These are phyloP conservation scores for Mycosarcoma maydis DNA, from an alignment of 1,284 basidiomycete genomes.

Conservation along the genomic window DNA sequence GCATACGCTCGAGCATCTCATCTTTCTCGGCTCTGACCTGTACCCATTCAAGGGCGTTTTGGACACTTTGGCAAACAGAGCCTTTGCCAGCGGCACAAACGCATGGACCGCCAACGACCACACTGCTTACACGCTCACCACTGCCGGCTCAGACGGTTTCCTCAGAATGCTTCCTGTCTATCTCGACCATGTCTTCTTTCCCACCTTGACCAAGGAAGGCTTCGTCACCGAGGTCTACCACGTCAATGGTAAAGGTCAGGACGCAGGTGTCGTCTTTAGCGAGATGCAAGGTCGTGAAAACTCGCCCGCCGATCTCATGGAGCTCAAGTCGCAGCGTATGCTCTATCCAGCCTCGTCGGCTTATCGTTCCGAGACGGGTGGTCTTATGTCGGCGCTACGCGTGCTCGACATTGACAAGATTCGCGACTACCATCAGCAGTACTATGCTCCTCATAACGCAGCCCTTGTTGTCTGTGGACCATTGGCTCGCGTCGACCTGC, in stretches of 20 bases:
- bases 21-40: constrained; percentile 62
- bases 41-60: constrained; percentile 96
- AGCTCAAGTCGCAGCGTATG: constrained; percentile 73
- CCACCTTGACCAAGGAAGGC: constrained; percentile 88
- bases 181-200: constrained; percentile 95
- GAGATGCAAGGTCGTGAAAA: constrained; percentile 97
- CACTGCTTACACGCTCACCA: constrained; percentile 91
- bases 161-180: constrained; percentile 93
- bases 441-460: constrained; percentile 95
- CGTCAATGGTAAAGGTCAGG: constrained; percentile 86
- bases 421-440: constrained; percentile 84
- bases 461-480: constrained; percentile 83
- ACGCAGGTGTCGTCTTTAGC: constrained; percentile 88
- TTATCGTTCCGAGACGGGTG: constrained; percentile 96
- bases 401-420: constrained; percentile 88
- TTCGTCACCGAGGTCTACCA: constrained; percentile 86
- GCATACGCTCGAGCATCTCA: constrained; percentile 64
- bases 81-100: constrained; percentile 85
- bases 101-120: constrained; percentile 73
- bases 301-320: constrained; percentile 88
- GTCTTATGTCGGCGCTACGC: constrained; percentile 89
- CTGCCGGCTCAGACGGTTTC: constrained; percentile 95
- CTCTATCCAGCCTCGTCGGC: constrained; percentile 84
- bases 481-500: constrained; percentile 71
- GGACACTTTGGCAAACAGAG: constrained; percentile 95